Evolutionary conservation across 2,329 filamentous ascomycete genomes (phyloP).

Genomic region (Monosporascus sp.): DNA sequence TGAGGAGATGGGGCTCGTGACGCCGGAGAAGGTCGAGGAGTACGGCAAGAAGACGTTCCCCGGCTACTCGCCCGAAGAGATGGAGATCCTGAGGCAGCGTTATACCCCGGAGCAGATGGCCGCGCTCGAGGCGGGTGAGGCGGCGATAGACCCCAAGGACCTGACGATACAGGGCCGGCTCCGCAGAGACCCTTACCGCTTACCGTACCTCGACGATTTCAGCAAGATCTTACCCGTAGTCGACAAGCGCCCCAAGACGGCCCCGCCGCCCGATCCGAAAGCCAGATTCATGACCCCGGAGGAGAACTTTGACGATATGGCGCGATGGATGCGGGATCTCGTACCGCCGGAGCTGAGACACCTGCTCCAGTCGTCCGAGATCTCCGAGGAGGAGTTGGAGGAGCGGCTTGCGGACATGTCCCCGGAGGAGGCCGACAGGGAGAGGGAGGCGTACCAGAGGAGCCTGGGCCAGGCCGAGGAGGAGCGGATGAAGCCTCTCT

Average conservation of each 20-base stretch:
- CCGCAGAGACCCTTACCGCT: constrained; percentile 65
- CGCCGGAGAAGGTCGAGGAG: constrained; percentile 37
- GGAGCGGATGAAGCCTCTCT: neutral
- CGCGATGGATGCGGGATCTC: constrained; percentile 38
- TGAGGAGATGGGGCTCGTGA: constrained; percentile 45
- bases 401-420: constrained; percentile 28
- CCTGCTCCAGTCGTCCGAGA: constrained; percentile 27
- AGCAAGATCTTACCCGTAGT: constrained; percentile 70
- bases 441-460: constrained; percentile 3
- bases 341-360: constrained; percentile 37
- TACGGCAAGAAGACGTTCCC: constrained; percentile 49
- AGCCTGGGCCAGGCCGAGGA: neutral
- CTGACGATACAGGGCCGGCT: constrained; percentile 67
- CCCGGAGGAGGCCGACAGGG: constrained; percentile 13
- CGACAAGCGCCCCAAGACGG: constrained; percentile 58
- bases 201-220: constrained; percentile 81
- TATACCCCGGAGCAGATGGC: constrained; percentile 80
- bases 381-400: constrained; percentile 44
- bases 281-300: constrained; percentile 57
- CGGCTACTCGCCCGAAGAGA: constrained; percentile 64
- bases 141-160: constrained; percentile 69
- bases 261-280: constrained; percentile 48
- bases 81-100: constrained; percentile 53
- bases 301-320: constrained; percentile 57
- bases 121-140: constrained; percentile 77